Percentiles rank a stretch among this genome's conserved stretches.
Conservation (phyloP, 2,329 filamentous ascomycete genomes). For the Colletotrichum chrysophilum region DNA sequence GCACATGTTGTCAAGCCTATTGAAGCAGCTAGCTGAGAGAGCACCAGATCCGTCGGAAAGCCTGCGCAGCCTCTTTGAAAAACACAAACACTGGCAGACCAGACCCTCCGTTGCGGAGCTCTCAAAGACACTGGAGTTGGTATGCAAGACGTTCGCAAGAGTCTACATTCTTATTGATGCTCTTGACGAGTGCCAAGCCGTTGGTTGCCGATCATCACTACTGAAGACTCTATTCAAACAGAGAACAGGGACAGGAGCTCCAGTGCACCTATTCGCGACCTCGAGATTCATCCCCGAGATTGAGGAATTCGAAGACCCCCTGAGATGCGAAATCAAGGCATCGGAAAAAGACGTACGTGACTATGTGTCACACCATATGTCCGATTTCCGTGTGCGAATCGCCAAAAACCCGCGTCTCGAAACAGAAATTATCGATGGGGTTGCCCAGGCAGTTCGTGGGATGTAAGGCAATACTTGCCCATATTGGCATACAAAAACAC, state of each 20-base stretch:
- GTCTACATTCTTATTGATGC: conserved; percentile 31
- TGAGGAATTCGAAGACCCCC: no score
- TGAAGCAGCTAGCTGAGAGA: not conserved
- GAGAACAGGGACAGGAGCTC: not conserved
- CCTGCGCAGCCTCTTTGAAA: conserved; percentile 27
- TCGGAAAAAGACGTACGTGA: no score
- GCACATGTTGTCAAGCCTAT: not conserved
- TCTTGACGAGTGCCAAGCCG: conserved; percentile 26
- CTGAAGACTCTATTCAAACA: not conserved
- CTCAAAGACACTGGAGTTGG: no score
- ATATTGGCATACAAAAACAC: not conserved
- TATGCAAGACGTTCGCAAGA: not conserved
- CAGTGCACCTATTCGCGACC: not conserved
- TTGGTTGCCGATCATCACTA: not conserved
- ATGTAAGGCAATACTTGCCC: not conserved
- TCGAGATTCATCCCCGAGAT: not conserved
- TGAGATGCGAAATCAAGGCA: no score
- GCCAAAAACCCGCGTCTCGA: not conserved
- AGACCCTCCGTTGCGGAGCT: not conserved
- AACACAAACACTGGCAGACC: conserved; percentile 29
- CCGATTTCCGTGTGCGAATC: not conserved
- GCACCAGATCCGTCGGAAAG: no score
- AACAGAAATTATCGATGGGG: not conserved
- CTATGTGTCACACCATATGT: no score
- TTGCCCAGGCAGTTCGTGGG: not conserved